Conservation (phyloP, 768 basidiomycete species). For the Rhodotorula sphaerocarpa region DNA sequence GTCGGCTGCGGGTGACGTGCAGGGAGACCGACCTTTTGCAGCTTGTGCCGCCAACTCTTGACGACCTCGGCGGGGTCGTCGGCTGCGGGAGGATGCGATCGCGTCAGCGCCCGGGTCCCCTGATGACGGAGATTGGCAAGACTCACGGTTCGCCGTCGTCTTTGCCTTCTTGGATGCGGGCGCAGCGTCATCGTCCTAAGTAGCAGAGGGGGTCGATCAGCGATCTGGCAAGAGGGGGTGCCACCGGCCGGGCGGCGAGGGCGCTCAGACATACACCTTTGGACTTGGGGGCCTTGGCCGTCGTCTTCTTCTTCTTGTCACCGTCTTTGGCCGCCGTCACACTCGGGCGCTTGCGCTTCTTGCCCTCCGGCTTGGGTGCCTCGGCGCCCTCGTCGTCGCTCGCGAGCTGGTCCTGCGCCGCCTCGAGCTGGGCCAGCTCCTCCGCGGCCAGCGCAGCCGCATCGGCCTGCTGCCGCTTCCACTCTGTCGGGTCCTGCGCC, state of each 20-base stretch:
- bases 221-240: conserved; percentile 38
- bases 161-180: conserved; percentile 50
- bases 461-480: conserved; percentile 48
- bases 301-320: conserved; percentile 40
- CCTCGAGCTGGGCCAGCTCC: conserved; percentile 17
- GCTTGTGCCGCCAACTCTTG: conserved; percentile 82
- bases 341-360: conserved; percentile 44
- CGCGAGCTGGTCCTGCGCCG: conserved; percentile 2
- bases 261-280: conserved; percentile 10
- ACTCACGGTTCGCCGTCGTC: conserved; percentile 5
- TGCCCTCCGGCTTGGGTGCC: conserved; percentile 8
- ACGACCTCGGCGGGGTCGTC: conserved; percentile 46
- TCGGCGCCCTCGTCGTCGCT: neutral
- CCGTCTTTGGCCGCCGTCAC: conserved; percentile 5
- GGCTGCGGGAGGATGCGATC: neutral
- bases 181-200: conserved; percentile 42
- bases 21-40: conserved; percentile 67
- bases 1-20: too few species aligned
- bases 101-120: neutral
- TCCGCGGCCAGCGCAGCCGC: conserved; percentile 43
- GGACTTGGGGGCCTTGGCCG: conserved; percentile 45
- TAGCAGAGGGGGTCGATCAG: neutral
- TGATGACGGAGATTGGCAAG: neutral
- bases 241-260: too few species aligned
- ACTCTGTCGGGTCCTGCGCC: conserved; percentile 62